Percentiles rank a stretch among this genome's conserved stretches.
Conservation (phyloP, 371 early-diverging fungal genomes). For the Syncephalis plumigaleata region DNA sequence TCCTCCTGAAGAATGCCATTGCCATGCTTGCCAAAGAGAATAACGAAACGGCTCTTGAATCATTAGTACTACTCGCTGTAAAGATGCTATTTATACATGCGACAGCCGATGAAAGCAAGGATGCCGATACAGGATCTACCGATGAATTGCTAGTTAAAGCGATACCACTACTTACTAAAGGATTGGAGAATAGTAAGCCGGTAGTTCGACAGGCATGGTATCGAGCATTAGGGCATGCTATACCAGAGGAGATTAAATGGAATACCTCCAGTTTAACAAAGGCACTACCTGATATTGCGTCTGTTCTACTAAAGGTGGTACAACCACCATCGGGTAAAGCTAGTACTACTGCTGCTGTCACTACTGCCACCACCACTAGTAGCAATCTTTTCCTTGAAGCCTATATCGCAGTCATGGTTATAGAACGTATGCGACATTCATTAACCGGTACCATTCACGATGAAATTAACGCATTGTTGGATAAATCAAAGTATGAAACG, state of each 20-base stretch:
- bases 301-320: slow-evolving; percentile 16
- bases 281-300: slow-evolving; percentile 32
- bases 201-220: background rate
- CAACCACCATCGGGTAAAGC: no score
- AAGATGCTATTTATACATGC: no score
- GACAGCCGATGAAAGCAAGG: background rate
- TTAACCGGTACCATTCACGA: no score
- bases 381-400: slow-evolving; percentile 56
- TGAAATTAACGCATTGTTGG: background rate
- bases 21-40: slow-evolving; percentile 1
- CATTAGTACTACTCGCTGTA: background rate
- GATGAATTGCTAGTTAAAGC: no score
- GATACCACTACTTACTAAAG: background rate
- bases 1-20: no score
- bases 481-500: slow-evolving; percentile 5
- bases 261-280: slow-evolving; percentile 23
- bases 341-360: no score
- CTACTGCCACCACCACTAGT: slow-evolving; percentile 35
- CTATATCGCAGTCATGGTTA: slow-evolving; percentile 35
- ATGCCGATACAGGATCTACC: no score
- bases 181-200: slow-evolving; percentile 1
- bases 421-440: slow-evolving; percentile 4
- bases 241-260: slow-evolving; percentile 10
- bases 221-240: background rate
- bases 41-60: background rate